Evolutionary conservation across 345 rosid genomes (phyloP).

Genomic region (Melastoma malabathricum): DNA sequence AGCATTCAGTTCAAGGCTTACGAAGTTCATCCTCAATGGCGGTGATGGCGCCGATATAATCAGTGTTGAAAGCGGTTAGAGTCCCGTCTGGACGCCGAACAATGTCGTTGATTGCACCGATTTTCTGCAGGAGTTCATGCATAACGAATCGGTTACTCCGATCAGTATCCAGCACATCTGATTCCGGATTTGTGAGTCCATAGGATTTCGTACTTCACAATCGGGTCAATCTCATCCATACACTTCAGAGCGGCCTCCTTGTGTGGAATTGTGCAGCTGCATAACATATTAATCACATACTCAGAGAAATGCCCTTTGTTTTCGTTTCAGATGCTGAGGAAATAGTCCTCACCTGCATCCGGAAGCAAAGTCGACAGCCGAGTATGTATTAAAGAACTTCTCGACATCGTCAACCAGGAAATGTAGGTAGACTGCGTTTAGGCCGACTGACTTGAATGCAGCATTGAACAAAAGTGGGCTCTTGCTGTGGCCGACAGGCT

Average conservation of each 20-base stretch:
- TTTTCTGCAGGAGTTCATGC: conserved; percentile 10
- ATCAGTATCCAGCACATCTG: no score
- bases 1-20: neutral
- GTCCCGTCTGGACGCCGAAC: conserved; percentile 22
- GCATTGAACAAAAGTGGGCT: conserved; percentile 32
- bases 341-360: conserved; percentile 18
- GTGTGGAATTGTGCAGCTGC: conserved; percentile 40
- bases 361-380: conserved; percentile 21
- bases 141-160: neutral
- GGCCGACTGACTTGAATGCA: conserved; percentile 22
- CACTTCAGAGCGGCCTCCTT: conserved; percentile 34
- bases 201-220: conserved; percentile 15
- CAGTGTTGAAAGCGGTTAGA: conserved; percentile 25
- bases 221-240: conserved; percentile 31
- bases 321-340: neutral
- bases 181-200: neutral
- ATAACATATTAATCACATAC: neutral
- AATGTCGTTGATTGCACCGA: conserved; percentile 23
- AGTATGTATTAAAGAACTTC: conserved; percentile 24
- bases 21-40: conserved; percentile 29
- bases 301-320: neutral
- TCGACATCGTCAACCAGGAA: conserved; percentile 27
- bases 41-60: conserved; percentile 26
- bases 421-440: conserved; percentile 27
- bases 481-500: conserved; percentile 37